Conservation (phyloP, 257 asterid genomes). For the Ehretia macrophylla region DNA sequence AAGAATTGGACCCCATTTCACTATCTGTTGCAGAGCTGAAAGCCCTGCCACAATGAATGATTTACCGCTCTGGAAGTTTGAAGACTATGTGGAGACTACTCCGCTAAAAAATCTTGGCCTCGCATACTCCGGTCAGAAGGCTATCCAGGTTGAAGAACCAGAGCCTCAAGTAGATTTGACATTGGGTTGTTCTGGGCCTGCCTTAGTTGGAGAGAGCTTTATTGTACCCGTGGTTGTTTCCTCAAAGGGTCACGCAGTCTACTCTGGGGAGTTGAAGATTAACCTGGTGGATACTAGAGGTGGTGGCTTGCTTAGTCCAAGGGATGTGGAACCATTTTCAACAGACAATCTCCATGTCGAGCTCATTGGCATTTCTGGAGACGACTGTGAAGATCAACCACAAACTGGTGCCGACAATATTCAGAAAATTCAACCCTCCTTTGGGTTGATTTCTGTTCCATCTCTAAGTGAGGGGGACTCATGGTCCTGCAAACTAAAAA, state of each 20-base stretch:
- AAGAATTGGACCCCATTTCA: conserved; percentile 75
- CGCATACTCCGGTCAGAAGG: conserved; percentile 93
- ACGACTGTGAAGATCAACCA: conserved; percentile 31
- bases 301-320: conserved; percentile 94
- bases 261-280: conserved; percentile 91
- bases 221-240: conserved; percentile 75
- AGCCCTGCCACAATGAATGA: conserved; percentile 96
- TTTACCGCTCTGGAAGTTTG: conserved; percentile 91
- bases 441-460: conserved; percentile 89
- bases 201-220: conserved; percentile 87
- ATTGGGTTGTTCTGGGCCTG: conserved; percentile 79
- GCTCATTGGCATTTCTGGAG: conserved; percentile 70
- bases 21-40: conserved; percentile 95
- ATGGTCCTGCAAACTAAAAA: conserved; percentile 91
- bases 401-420: conserved; percentile 49
- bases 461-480: conserved; percentile 58
- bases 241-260: conserved; percentile 83
- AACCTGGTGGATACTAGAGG: conserved; percentile 96
- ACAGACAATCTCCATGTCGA: conserved; percentile 87
- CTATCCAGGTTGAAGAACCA: conserved; percentile 95
- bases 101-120: conserved; percentile 89
- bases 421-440: conserved; percentile 88
- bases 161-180: conserved; percentile 92
- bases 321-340: conserved; percentile 73
- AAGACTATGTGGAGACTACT: conserved; percentile 68